Base-by-base conservation (phyloP, 768 basidiomycete species). In the Xanthoconium stramineum region DNA sequence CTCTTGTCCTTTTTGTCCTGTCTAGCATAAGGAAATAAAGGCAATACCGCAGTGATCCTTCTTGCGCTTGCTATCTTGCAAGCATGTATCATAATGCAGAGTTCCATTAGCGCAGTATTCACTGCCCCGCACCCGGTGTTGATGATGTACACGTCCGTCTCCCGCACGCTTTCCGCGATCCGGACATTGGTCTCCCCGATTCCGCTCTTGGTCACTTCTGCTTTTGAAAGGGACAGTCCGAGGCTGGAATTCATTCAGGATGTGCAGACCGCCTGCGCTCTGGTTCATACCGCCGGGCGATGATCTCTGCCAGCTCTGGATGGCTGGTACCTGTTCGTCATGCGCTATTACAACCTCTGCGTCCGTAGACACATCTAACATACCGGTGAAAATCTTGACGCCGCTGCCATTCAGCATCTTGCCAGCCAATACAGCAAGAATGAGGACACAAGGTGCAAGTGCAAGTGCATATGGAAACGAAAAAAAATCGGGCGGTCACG, bases 1-100 rank as follows among this genome's bases (percentile, higher is more conserved):
- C 94, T 96, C 78, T 98, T 98, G 81, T 99, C 96, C 75, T 98
- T 99, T 74, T 98, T 98, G 78, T 99, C 97, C 74, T 98, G 97
- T 55, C 97, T 80, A 10, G 97, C 86, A 73, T 99, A 99, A 1
- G 97, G 96, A 75, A 94, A 99, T 36, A 97, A 83, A 40, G 97
- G 97, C 55, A 98, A 83, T 60, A 99, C 94, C n/a, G 96, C 97
- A 7, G 97, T 99, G 69, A 99, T 98, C 58, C 97, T 81, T 74
- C 90, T 91, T 46, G 97, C 95, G 61, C 93, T 96, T n/a, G 97
- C 96, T 66, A 98, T 98, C 77, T 95, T 96, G 85, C 96, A 97
- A 11, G 97, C 95, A 70, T 98, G 95, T 67, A 98, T 94, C 93
- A 99, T 96, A 67, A 98, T 98, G 71, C 95, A 93, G 45, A 94